phyloP scores from a whole-genome alignment of 805 yeast genomes.

The Lipomyces sp. region DNA sequence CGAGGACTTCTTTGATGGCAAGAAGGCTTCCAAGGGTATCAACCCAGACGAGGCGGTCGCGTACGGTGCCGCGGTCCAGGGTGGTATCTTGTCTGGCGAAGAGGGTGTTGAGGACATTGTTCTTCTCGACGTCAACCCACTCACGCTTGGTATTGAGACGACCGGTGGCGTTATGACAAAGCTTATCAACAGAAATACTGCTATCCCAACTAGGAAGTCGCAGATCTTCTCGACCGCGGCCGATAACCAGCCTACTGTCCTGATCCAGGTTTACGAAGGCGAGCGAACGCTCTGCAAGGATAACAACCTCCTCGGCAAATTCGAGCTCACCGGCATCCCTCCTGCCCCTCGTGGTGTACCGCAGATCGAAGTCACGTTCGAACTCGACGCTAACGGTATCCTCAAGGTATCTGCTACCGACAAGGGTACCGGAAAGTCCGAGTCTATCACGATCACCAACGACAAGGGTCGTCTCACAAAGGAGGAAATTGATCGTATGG shows the following conservation, averaged over 20 bases:
- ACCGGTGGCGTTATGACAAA: slow-evolving; percentile 99
- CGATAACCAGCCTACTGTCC: slow-evolving; percentile 98
- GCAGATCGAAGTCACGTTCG: slow-evolving; percentile 96
- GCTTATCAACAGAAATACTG: slow-evolving; percentile 97
- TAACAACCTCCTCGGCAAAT: slow-evolving; percentile 95
- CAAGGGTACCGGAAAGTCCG: slow-evolving; percentile 98
- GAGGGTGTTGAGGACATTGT: slow-evolving; percentile 90
- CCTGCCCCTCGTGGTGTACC: slow-evolving; percentile 99
- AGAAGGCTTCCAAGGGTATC: slow-evolving; percentile 95
- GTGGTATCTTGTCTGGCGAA: slow-evolving; percentile 96
- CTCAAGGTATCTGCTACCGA: slow-evolving; percentile 94
- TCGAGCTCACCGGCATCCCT: slow-evolving; percentile 94
- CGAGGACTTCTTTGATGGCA: slow-evolving; percentile 88
- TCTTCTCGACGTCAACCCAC: slow-evolving; percentile 95
- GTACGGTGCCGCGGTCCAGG: slow-evolving; percentile 99
- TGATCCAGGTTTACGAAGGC: slow-evolving; percentile 97
- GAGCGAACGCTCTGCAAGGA: slow-evolving; percentile 96
- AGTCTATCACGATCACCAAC: slow-evolving; percentile 95
- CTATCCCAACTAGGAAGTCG: slow-evolving; percentile 96
- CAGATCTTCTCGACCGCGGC: slow-evolving; percentile 96
- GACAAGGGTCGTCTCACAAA: slow-evolving; percentile 98
- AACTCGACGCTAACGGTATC: slow-evolving; percentile 96
- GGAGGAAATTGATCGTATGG: slow-evolving; percentile 98
- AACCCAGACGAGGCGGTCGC: slow-evolving; percentile 99
- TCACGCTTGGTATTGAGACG: slow-evolving; percentile 96